phyloP scores from a whole-genome alignment of 192 early-diverging fungal species.

The Backusella macrospora region DNA sequence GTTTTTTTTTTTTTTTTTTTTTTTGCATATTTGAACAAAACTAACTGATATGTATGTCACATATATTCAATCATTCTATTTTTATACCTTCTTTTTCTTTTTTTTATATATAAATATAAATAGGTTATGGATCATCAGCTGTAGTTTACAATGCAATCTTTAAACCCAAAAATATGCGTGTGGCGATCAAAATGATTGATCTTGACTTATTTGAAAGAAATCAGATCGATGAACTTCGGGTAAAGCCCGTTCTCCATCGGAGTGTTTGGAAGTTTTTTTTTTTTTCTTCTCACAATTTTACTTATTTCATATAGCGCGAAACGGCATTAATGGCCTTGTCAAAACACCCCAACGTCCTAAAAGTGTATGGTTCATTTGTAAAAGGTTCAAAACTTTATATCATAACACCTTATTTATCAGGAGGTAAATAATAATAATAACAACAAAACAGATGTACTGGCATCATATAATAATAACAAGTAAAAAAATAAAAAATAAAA shows the following conservation, averaged over 20 bases:
- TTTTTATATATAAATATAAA: no score
- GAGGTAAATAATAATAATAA: constrained; percentile 42
- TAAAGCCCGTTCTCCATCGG: constrained; percentile 31
- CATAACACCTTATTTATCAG: constrained; percentile 77
- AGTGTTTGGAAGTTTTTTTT: neutral
- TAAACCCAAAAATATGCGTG: constrained; percentile 66
- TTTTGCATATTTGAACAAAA: neutral
- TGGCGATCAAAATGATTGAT: constrained; percentile 87
- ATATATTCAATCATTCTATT: neutral
- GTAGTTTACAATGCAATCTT: constrained; percentile 80
- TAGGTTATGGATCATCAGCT: constrained; percentile 87
- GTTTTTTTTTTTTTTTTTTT: neutral
- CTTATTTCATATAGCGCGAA: constrained; percentile 58
- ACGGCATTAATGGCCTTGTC: constrained; percentile 86
- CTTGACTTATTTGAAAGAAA: constrained; percentile 89
- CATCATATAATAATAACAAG: neutral
- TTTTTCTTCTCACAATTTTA: neutral
- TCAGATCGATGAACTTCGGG: constrained; percentile 89
- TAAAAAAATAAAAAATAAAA: neutral
- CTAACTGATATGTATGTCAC: neutral
- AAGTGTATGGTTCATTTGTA: constrained; percentile 84
- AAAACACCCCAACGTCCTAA: constrained; percentile 81
- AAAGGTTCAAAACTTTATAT: constrained; percentile 79
- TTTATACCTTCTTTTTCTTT: no score
- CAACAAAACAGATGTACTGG: neutral